Percentiles rank a stretch among this genome's conserved stretches.
Conservation (phyloP, 2,329 filamentous ascomycete species). For the Tympanopsis confertula region DNA sequence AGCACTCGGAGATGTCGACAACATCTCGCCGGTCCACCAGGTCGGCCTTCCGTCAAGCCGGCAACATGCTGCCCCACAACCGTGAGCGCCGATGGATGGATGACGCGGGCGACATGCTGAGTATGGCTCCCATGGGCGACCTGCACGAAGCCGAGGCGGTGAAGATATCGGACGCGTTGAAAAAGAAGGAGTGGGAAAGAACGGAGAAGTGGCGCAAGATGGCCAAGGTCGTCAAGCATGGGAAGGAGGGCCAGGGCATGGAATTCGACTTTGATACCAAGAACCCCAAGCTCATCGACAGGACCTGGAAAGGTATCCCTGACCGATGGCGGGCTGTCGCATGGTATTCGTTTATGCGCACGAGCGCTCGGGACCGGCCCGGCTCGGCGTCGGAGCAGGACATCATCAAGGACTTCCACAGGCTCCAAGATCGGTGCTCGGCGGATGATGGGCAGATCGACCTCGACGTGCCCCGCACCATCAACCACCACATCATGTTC, state of each 20-base stretch:
- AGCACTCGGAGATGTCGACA: conserved; percentile 37
- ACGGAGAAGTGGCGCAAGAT: conserved; percentile 59
- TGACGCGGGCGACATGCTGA: conserved; percentile 57
- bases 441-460: conserved; percentile 95
- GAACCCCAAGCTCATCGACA: conserved; percentile 74
- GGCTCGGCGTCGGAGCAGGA: conserved; percentile 57
- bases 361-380: conserved; percentile 57
- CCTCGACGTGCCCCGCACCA: conserved; percentile 87
- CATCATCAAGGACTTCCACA: conserved; percentile 61
- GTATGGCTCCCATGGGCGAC: conserved; percentile 41
- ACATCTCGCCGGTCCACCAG: conserved; percentile 39
- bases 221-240: conserved; percentile 43
- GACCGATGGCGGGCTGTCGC: conserved; percentile 88
- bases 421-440: conserved; percentile 61
- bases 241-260: conserved; percentile 41
- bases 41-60: conserved; percentile 42
- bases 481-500: conserved; percentile 96
- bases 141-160: conserved; percentile 42
- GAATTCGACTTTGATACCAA: conserved; percentile 69
- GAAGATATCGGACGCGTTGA: conserved; percentile 39
- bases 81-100: conserved; percentile 49
- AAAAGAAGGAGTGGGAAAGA: conserved; percentile 50
- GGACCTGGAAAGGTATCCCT: conserved; percentile 96
- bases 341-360: conserved; percentile 84
- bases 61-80: conserved; percentile 49